Evolutionary conservation across 2,329 filamentous ascomycete species (phyloP).

Genomic region (Colletotrichum sp.): DNA sequence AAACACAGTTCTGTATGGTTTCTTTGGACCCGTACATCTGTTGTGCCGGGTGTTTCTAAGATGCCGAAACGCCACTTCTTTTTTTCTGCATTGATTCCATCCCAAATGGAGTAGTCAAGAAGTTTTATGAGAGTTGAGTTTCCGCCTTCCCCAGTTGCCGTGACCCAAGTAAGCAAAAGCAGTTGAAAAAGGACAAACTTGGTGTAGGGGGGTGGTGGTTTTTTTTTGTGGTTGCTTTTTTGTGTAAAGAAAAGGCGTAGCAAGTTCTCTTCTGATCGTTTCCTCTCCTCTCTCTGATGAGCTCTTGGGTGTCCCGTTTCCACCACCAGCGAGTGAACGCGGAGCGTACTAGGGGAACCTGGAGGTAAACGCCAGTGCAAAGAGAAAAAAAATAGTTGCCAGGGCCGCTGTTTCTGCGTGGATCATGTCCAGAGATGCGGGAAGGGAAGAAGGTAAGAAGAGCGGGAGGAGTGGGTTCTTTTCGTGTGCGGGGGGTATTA

Average conservation of each 20-base stretch:
- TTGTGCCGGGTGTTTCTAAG: slow-evolving; percentile 8
- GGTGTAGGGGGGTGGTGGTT: slow-evolving; percentile 2
- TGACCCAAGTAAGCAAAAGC: slow-evolving; percentile 10
- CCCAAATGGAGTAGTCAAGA: not conserved
- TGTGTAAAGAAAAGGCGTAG: not conserved
- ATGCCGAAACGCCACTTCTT: slow-evolving; percentile 18
- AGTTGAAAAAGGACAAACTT: slow-evolving; percentile 9
- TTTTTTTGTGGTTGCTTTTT: not conserved
- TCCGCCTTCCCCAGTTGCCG: not conserved
- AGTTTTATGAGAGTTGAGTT: slow-evolving; percentile 10
- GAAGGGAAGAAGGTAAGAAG: slow-evolving; percentile 23
- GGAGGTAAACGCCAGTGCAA: slow-evolving; percentile 24
- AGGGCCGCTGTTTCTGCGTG: slow-evolving; percentile 8
- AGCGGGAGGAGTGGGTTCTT: slow-evolving; percentile 30
- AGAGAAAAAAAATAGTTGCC: not conserved
- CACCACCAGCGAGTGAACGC: slow-evolving; percentile 16
- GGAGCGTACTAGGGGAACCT: not conserved
- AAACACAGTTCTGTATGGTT: slow-evolving; percentile 17
- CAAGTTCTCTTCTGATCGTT: slow-evolving; percentile 8
- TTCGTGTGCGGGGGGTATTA: slow-evolving; percentile 32
- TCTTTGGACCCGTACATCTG: not conserved
- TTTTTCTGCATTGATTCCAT: not conserved
- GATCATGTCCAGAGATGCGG: not conserved
- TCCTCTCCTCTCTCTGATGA: slow-evolving; percentile 14
- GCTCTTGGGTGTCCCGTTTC: not conserved